Conservation (phyloP, 1,139 yeast genomes). For the Hemisphaericaspora subhashii region DNA sequence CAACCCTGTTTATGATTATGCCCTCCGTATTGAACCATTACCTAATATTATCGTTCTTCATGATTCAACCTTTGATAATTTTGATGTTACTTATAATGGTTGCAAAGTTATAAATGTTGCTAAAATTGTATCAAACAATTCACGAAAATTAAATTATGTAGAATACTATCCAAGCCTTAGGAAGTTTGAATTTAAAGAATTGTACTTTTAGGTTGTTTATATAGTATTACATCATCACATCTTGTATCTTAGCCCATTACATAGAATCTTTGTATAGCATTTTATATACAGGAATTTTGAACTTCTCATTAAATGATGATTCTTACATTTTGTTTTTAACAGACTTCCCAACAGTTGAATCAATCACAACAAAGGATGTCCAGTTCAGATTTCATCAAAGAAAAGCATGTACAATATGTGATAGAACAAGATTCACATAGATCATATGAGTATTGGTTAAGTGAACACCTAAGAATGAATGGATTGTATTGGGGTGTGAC, state of each 20-base stretch:
- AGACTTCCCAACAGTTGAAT: too few relatives aligned
- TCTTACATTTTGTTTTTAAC: too few relatives aligned
- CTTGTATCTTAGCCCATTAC: background rate
- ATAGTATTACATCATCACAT: too few relatives aligned
- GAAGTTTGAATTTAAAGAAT: constrained; percentile 47
- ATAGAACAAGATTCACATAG: constrained; percentile 39
- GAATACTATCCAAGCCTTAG: constrained; percentile 68
- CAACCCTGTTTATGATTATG: constrained; percentile 67
- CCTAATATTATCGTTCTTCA: constrained; percentile 69
- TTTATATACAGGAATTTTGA: background rate
- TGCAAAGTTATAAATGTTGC: constrained; percentile 81
- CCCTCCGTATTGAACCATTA: constrained; percentile 70
- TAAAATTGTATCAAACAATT: constrained; percentile 43
- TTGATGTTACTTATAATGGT: constrained; percentile 78
- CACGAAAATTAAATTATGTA: constrained; percentile 57
- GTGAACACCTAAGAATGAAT: constrained; percentile 85
- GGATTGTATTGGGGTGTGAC: constrained; percentile 96
- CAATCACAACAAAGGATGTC: background rate
- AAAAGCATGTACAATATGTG: constrained; percentile 39
- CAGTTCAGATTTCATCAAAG: constrained; percentile 10
- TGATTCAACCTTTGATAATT: constrained; percentile 69
- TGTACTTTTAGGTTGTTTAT: constrained; percentile 32
- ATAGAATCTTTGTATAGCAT: background rate
- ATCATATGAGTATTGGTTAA: constrained; percentile 76
- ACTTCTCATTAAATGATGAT: too few relatives aligned